A percentile compares a stretch with the other conserved stretches of the same genome.
These are phyloP conservation scores for Globisporangium iwayamae DNA, from an alignment of 352 stramenopile species.

Conservation along the genomic window DNA sequence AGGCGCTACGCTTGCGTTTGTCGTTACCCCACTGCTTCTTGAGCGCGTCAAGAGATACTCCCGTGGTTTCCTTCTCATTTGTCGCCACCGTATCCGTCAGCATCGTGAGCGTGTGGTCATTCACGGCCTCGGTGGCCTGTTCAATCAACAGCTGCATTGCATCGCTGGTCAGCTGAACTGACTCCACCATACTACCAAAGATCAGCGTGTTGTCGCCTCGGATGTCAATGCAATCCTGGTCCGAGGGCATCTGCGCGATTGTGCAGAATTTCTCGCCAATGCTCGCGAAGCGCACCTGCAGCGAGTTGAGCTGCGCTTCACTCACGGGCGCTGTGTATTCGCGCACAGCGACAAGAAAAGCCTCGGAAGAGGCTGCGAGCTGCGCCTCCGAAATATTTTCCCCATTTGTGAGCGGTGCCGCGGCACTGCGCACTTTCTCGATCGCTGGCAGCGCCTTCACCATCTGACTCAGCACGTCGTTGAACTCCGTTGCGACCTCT, in stretches of 20 bases:
- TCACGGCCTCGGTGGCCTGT: not conserved
- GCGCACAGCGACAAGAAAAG: not conserved
- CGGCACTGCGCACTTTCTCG: not conserved
- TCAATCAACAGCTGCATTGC: not conserved
- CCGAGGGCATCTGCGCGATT: constrained; percentile 4
- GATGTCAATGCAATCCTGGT: not conserved
- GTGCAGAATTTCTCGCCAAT: not conserved
- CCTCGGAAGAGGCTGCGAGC: not conserved
- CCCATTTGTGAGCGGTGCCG: not conserved
- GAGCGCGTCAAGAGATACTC: not conserved
- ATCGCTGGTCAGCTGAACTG: not conserved
- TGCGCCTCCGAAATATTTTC: not conserved
- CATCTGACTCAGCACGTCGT: constrained; percentile 1
- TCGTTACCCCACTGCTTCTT: constrained; percentile 4
- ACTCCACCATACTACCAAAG: not conserved
- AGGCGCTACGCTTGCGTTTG: not conserved
- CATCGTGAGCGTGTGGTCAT: not conserved
- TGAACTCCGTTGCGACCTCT: not conserved
- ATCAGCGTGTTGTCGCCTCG: constrained; percentile 2
- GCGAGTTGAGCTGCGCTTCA: constrained; percentile 4
- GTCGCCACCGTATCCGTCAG: not conserved
- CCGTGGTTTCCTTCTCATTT: not conserved
- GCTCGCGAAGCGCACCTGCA: constrained; percentile 5
- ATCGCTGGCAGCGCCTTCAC: not conserved
- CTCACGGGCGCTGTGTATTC: not conserved